These are phyloP conservation scores for Closterium sp. DNA, from an alignment of 139 green algal species.

Conservation along the genomic window DNA sequence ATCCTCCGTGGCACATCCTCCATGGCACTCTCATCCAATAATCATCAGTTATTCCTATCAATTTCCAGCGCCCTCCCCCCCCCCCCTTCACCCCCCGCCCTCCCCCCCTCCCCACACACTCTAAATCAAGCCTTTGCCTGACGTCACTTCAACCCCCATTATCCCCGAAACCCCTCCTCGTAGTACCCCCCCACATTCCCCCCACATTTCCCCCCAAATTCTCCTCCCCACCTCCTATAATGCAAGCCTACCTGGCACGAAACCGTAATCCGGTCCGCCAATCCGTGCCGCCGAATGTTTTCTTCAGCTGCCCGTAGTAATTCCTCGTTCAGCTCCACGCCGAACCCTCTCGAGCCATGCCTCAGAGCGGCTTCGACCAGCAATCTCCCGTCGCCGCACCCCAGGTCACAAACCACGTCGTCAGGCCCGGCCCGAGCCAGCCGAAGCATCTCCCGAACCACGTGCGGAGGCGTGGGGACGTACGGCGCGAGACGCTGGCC, in stretches of 20 bases:
- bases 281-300: background rate
- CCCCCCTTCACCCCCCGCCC: too few species aligned
- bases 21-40: too few species aligned
- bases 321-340: conserved; percentile 26
- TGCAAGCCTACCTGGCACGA: conserved; percentile 20
- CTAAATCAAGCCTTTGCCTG: too few species aligned
- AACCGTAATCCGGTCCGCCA: conserved; percentile 13
- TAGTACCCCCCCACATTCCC: background rate
- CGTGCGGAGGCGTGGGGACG: conserved; percentile 26
- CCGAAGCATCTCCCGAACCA: conserved; percentile 26
- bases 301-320: conserved; percentile 15
- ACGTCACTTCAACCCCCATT: background rate
- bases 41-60: too few species aligned
- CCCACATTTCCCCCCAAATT: background rate
- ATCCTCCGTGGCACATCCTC: too few species aligned
- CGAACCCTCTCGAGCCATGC: conserved; percentile 2
- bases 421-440: conserved; percentile 9
- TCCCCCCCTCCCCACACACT: too few species aligned
- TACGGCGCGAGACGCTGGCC: conserved; percentile 27
- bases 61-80: too few species aligned
- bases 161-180: background rate
- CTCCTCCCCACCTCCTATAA: background rate
- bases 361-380: conserved; percentile 21
- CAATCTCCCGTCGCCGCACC: conserved; percentile 32
- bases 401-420: conserved; percentile 31